Conservation (phyloP, 2,329 filamentous ascomycete genomes). For the Monilinia fructigena region DNA sequence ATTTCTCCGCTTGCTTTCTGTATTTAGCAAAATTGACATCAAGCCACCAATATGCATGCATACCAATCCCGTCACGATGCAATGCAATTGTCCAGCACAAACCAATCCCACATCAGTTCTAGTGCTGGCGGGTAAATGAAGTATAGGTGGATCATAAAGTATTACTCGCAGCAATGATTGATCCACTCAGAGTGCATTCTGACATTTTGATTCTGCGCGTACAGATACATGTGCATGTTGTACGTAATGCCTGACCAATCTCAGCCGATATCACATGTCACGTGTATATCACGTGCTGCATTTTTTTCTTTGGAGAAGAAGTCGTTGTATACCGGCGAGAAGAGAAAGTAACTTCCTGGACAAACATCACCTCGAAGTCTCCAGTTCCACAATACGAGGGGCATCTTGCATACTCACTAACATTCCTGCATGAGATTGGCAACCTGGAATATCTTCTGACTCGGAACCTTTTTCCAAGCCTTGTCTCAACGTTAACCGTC, state of each 20-base stretch:
- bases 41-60: conserved; percentile 18
- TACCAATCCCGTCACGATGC: conserved; percentile 9
- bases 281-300: not conserved
- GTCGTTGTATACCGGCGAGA: not conserved
- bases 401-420: conserved; percentile 1
- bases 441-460: conserved; percentile 1
- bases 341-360: not conserved
- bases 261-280: not conserved
- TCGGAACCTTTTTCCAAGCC: not conserved
- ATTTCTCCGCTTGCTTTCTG: conserved; percentile 10
- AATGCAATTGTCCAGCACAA: conserved; percentile 5
- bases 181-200: conserved; percentile 9
- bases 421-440: not conserved
- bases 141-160: conserved; percentile 6
- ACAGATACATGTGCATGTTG: conserved; percentile 11
- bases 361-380: not conserved
- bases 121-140: conserved; percentile 17
- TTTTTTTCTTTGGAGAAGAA: not conserved
- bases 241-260: conserved; percentile 8
- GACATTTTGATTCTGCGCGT: not conserved
- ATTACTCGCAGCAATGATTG: conserved; percentile 17
- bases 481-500: not conserved
- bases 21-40: conserved; percentile 2
- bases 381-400: conserved; percentile 13
- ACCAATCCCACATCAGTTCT: not conserved